phyloP scores from a whole-genome alignment of 768 basidiomycete species.

The Daedaleopsis sinensis region DNA sequence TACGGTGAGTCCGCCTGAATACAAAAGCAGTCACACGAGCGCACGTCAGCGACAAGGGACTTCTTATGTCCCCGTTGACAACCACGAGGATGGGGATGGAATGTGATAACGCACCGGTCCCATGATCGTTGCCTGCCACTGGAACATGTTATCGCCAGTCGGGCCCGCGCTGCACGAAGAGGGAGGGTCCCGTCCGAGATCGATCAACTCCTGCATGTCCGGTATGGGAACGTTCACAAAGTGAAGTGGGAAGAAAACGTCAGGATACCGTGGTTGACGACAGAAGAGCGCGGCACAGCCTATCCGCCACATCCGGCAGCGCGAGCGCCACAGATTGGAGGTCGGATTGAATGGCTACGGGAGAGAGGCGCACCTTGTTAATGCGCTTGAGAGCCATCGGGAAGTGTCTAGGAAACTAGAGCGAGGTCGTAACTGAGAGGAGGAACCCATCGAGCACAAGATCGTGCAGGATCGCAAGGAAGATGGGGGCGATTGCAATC shows the following conservation, averaged over 20 bases:
- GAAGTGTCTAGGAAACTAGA: conserved; percentile 19
- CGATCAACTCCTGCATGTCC: conserved; percentile 84
- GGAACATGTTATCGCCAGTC: conserved; percentile 97
- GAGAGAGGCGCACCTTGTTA: conserved; percentile 77
- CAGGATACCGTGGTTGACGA: not conserved
- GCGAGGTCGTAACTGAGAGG: conserved; percentile 19
- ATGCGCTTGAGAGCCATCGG: conserved; percentile 98
- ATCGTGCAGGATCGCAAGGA: conserved; percentile 40
- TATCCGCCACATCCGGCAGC: conserved; percentile 5
- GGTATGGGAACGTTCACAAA: conserved; percentile 1
- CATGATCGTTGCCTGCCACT: conserved; percentile 99
- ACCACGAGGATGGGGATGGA: conserved; percentile 8
- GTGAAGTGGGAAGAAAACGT: not conserved
- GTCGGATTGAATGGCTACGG: conserved; percentile 1
- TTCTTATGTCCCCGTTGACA: not conserved
- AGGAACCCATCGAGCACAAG: conserved; percentile 16
- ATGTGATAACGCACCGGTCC: conserved; percentile 74
- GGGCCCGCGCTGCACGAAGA: conserved; percentile 99
- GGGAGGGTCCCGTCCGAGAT: conserved; percentile 99
- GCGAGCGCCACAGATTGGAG: conserved; percentile 8
- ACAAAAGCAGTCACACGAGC: conserved; percentile 15
- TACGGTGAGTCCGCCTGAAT: conserved; percentile 94
- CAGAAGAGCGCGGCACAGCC: conserved; percentile 10
- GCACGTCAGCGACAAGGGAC: conserved; percentile 11
- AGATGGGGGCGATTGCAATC: conserved; percentile 34